A percentile compares a stretch with the other conserved stretches of the same genome.
phyloP scores from a whole-genome alignment of 352 stramenopile species.

The Globisporangium nagaii region DNA sequence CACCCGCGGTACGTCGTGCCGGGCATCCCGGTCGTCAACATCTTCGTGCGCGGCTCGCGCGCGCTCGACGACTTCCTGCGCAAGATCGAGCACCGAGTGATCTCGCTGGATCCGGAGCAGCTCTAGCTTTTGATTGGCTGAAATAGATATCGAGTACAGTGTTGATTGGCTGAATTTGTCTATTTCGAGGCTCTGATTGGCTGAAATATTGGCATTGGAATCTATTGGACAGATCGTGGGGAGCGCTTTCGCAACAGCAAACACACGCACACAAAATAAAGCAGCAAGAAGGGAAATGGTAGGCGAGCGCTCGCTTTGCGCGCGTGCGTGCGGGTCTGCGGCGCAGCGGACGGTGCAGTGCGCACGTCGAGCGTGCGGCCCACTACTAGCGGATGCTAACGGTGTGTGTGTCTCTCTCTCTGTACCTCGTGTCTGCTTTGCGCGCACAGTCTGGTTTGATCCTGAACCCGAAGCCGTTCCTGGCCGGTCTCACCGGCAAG shows the following conservation, averaged over 20 bases:
- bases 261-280: conserved; percentile 2
- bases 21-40: conserved; percentile 76
- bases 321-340: background rate
- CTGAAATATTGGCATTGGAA: background rate
- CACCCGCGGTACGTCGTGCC: conserved; percentile 79
- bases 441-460: conserved; percentile 75
- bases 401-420: conserved; percentile 7
- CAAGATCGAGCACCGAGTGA: conserved; percentile 59
- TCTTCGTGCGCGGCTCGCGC: conserved; percentile 73
- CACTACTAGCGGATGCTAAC: background rate
- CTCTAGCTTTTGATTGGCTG: conserved; percentile 16
- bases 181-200: conserved; percentile 4
- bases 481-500: conserved; percentile 94
- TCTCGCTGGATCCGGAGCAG: conserved; percentile 32
- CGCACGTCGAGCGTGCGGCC: background rate
- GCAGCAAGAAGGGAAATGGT: conserved; percentile 10
- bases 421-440: background rate
- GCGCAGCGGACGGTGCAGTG: background rate
- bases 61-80: conserved; percentile 56
- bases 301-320: background rate
- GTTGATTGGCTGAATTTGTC: too few relatives aligned
- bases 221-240: conserved; percentile 7
- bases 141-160: background rate
- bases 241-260: conserved; percentile 1
- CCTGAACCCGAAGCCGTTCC: conserved; percentile 95